phyloP scores from a whole-genome alignment of 1,139 yeast genomes.

The Scheffersomyces cryptocercus region DNA sequence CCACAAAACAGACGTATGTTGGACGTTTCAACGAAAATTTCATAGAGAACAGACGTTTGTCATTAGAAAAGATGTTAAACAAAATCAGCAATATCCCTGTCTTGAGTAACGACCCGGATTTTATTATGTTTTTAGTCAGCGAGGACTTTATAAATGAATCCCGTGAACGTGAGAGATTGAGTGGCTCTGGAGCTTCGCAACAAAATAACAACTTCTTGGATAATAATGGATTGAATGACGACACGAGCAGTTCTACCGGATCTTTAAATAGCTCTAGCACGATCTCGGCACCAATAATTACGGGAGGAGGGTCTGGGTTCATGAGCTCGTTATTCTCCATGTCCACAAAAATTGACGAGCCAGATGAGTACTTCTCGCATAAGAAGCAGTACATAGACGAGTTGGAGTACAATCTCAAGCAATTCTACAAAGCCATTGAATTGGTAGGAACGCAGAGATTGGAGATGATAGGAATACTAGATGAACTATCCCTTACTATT shows the following conservation, averaged over 20 bases:
- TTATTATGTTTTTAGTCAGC: constrained; percentile 74
- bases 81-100: constrained; percentile 60
- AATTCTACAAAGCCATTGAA: constrained; percentile 72
- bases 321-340: constrained; percentile 63
- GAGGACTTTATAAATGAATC: constrained; percentile 68
- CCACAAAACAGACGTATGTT: constrained; percentile 84
- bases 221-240: constrained; percentile 25
- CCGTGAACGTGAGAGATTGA: constrained; percentile 59
- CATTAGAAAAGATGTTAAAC: constrained; percentile 84
- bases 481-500: constrained; percentile 54
- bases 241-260: constrained; percentile 19
- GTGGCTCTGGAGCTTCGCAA: constrained; percentile 53
- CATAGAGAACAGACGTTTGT: constrained; percentile 80
- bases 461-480: constrained; percentile 56
- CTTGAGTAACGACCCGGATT: constrained; percentile 72
- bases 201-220: constrained; percentile 47
- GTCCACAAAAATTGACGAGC: constrained; percentile 67
- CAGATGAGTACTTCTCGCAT: constrained; percentile 74
- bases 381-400: constrained; percentile 70
- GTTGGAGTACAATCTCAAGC: constrained; percentile 71
- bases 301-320: constrained; percentile 49
- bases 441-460: constrained; percentile 72
- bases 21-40: constrained; percentile 88
- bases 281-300: constrained; percentile 25
- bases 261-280: constrained; percentile 18